These are phyloP conservation scores for Musa schizocarpa DNA, from an alignment of 176 grass and related monocot genomes.

Conservation along the genomic window DNA sequence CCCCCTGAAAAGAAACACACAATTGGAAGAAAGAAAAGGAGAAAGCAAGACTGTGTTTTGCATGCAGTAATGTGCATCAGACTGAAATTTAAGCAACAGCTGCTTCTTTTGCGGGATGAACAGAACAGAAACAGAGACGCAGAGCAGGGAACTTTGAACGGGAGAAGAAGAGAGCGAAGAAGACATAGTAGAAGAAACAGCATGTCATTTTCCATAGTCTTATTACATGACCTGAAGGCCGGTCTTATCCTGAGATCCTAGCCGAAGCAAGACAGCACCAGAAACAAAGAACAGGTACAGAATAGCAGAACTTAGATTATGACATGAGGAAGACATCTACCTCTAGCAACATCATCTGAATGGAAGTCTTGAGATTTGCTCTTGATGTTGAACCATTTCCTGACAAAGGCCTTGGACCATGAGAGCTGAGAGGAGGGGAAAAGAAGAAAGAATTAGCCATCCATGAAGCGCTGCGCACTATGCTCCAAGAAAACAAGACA, in stretches of 20 bases:
- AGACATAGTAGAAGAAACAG: conserved; percentile 19
- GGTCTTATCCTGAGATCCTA: conserved; percentile 17
- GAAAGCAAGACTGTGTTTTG: conserved; percentile 18
- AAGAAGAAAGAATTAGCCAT: conserved; percentile 3
- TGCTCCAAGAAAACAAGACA: not conserved
- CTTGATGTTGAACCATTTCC: conserved; percentile 94
- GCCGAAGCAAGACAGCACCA: not conserved
- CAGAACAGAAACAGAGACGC: conserved; percentile 12
- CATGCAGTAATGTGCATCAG: conserved; percentile 11
- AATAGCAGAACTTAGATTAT: not conserved
- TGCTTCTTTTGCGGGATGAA: not conserved
- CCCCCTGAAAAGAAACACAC: conserved; percentile 36
- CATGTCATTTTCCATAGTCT: not conserved
- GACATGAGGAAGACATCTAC: conserved; percentile 19
- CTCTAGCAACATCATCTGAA: conserved; percentile 75
- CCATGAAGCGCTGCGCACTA: conserved; percentile 1
- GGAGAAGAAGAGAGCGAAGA: conserved; percentile 15
- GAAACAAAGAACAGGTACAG: not conserved
- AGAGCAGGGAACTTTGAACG: conserved; percentile 25
- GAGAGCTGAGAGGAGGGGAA: conserved; percentile 38
- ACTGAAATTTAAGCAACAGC: not conserved
- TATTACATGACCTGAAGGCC: not conserved
- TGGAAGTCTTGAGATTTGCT: conserved; percentile 91
- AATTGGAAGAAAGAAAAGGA: conserved; percentile 7
- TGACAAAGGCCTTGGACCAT: conserved; percentile 85